These are phyloP conservation scores for Adansonia digitata DNA, from an alignment of 345 rosid genomes.

Conservation along the genomic window DNA sequence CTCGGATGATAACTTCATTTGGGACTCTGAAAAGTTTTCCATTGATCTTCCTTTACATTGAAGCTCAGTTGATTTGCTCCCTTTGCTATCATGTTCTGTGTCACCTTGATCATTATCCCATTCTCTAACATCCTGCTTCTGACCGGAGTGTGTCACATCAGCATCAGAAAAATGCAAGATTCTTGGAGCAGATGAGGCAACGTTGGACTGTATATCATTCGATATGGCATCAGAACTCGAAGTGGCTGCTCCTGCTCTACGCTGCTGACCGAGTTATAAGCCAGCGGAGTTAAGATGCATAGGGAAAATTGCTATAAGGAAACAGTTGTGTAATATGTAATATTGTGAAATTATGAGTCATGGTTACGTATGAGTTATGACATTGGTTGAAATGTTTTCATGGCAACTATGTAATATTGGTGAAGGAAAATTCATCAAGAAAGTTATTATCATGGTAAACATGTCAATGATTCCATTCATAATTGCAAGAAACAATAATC, in stretches of 20 bases:
- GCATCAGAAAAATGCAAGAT: background rate
- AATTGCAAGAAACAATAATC: too few species aligned
- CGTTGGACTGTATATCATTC: background rate
- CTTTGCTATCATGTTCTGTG: background rate
- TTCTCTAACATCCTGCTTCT: background rate
- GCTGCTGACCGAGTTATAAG: background rate
- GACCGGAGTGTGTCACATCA: background rate
- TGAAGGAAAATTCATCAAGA: too few species aligned
- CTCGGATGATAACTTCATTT: background rate
- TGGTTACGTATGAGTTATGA: background rate
- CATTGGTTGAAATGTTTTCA: background rate
- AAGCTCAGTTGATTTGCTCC: background rate
- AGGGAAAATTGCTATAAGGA: background rate
- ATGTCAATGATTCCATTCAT: too few species aligned
- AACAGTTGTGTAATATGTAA: background rate
- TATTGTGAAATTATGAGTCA: background rate
- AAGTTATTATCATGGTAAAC: too few species aligned
- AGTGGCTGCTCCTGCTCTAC: background rate
- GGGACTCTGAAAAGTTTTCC: background rate
- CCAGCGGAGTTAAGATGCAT: background rate
- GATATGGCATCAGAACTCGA: background rate
- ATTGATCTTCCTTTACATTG: background rate
- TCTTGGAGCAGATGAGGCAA: background rate
- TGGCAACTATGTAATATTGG: background rate
- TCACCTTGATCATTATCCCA: background rate